phyloP scores from a whole-genome alignment of 176 grass and related monocot genomes.

The Ananas comosus region DNA sequence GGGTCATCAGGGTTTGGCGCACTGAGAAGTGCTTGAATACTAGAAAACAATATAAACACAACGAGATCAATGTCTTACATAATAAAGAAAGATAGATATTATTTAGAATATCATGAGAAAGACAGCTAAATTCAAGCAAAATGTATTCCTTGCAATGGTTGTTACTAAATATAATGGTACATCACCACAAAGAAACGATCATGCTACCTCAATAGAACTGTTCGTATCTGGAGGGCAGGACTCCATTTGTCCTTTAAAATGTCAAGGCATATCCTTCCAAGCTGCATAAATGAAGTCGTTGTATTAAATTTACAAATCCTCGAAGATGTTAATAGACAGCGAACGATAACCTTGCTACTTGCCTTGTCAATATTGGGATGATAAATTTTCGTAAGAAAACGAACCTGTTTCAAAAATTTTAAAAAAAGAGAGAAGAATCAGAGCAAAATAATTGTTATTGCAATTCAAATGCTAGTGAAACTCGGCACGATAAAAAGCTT shows the following conservation, averaged over 20 bases:
- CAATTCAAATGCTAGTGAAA: too few species aligned
- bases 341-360: slow-evolving; percentile 14
- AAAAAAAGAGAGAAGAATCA: neutral
- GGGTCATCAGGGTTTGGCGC: slow-evolving; percentile 97
- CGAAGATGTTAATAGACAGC: slow-evolving; percentile 6
- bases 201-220: slow-evolving; percentile 17
- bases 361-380: slow-evolving; percentile 99
- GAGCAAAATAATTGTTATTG: too few species aligned
- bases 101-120: too few species aligned
- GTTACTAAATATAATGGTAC: neutral
- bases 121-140: too few species aligned
- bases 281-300: slow-evolving; percentile 36
- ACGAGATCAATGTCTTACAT: too few species aligned
- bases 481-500: too few species aligned
- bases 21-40: slow-evolving; percentile 95
- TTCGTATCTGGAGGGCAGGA: slow-evolving; percentile 28
- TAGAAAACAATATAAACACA: slow-evolving; percentile 16
- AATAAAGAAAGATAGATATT: too few species aligned
- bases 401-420: slow-evolving; percentile 48
- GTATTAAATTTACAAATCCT: slow-evolving; percentile 18
- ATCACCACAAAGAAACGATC: neutral
- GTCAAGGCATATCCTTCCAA: slow-evolving; percentile 42
- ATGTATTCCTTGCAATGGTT: too few species aligned
- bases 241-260: slow-evolving; percentile 27
- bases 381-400: slow-evolving; percentile 98